A percentile compares a stretch with the other conserved stretches of the same genome.
phyloP scores from a whole-genome alignment of 768 basidiomycete species.

The Fomitopsis pulvina region DNA sequence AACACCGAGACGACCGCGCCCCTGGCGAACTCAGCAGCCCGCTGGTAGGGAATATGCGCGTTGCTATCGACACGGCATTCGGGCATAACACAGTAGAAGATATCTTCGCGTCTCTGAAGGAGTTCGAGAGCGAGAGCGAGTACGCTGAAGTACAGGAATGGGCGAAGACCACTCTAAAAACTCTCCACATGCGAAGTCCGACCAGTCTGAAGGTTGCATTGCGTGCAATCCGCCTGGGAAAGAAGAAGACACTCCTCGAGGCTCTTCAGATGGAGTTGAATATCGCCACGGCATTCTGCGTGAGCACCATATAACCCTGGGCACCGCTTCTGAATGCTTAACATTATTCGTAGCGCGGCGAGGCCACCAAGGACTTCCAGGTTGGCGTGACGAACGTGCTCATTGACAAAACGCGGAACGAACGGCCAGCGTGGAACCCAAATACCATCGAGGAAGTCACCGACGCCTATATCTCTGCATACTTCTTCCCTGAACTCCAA shows the following conservation, averaged over 20 bases:
- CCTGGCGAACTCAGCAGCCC: conserved; percentile 45
- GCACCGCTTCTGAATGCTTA: not conserved
- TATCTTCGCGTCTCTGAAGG: conserved; percentile 53
- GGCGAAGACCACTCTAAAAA: conserved; percentile 64
- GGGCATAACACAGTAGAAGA: conserved; percentile 59
- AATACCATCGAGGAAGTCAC: conserved; percentile 53
- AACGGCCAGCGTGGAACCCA: conserved; percentile 68
- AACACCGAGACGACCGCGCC: conserved; percentile 50
- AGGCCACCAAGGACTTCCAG: conserved; percentile 73
- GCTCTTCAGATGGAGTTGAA: conserved; percentile 80
- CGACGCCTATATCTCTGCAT: conserved; percentile 41
- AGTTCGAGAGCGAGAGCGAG: conserved; percentile 31
- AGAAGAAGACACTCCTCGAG: conserved; percentile 50
- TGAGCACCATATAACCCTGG: conserved; percentile 35
- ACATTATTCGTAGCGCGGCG: conserved; percentile 42
- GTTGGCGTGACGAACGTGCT: conserved; percentile 74
- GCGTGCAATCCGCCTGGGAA: conserved; percentile 69
- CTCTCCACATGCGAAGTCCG: conserved; percentile 70
- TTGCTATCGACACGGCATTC: conserved; percentile 82
- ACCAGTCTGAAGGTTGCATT: conserved; percentile 92
- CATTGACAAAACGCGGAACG: conserved; percentile 42
- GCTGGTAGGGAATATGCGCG: conserved; percentile 55
- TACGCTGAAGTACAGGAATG: conserved; percentile 52
- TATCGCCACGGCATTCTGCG: conserved; percentile 86
- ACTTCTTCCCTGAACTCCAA: conserved; percentile 63